These are phyloP conservation scores for Aspergillus eucalypticola DNA, from an alignment of 2,329 filamentous ascomycete genomes.

Conservation along the genomic window DNA sequence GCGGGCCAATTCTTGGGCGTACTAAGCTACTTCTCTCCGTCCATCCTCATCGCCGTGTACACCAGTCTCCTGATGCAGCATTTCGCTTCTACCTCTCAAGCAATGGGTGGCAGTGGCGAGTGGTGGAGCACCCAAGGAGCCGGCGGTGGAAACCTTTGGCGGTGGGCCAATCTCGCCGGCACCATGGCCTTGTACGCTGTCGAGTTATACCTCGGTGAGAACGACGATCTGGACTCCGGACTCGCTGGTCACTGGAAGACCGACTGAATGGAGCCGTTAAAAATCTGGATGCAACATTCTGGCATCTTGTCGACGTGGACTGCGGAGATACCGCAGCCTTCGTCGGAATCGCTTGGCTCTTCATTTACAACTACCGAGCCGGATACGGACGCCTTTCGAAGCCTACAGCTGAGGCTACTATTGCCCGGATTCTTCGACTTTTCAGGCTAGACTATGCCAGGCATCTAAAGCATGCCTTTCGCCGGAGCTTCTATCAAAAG, in stretches of 20 bases:
- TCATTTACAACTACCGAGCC: background rate
- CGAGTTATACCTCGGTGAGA: constrained; percentile 80
- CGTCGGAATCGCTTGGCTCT: background rate
- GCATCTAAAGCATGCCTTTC: background rate
- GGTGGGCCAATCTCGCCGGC: constrained; percentile 87
- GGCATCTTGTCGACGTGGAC: background rate
- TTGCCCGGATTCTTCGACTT: background rate
- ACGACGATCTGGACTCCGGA: constrained; percentile 68
- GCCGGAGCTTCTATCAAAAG: background rate
- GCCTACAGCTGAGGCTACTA: background rate
- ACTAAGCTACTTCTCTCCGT: constrained; percentile 90
- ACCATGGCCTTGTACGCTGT: constrained; percentile 90
- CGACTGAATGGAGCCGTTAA: constrained; percentile 59
- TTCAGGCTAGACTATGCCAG: background rate
- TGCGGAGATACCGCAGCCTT: background rate
- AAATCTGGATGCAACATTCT: background rate
- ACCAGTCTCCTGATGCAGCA: constrained; percentile 94
- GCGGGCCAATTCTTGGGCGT: constrained; percentile 79
- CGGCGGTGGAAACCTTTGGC: constrained; percentile 82
- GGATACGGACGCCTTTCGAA: constrained; percentile 1
- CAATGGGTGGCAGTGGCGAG: constrained; percentile 62
- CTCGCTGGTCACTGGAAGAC: constrained; percentile 87
- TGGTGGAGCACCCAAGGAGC: constrained; percentile 87
- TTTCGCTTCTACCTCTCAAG: constrained; percentile 70
- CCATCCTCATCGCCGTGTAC: constrained; percentile 92